phyloP scores from a whole-genome alignment of 768 basidiomycete genomes.

The Tremella fuciformis region DNA sequence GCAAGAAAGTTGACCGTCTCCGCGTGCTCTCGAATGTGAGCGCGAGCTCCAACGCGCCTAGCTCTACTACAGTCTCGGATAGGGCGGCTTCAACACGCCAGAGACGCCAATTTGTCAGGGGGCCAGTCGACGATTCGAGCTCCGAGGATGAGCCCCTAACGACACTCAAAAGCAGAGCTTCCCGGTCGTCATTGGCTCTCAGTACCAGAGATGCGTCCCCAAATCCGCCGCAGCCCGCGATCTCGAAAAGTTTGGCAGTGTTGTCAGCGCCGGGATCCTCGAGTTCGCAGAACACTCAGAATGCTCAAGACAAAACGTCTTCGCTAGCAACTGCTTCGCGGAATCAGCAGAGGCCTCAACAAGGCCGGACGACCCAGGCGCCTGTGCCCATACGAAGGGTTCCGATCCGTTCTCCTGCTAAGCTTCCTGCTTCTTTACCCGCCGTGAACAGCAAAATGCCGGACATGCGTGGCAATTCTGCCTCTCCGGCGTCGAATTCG shows the following conservation, averaged over 20 bases:
- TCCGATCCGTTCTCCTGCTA: background rate
- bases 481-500: background rate
- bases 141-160: constrained; percentile 8
- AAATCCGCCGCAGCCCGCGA: background rate
- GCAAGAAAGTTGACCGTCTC: background rate
- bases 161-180: background rate
- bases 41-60: too few species aligned
- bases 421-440: background rate
- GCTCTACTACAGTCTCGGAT: too few species aligned
- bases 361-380: background rate
- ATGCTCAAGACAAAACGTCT: background rate
- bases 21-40: background rate
- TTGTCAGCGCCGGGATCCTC: background rate
- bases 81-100: too few species aligned
- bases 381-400: background rate
- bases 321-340: background rate
- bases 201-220: background rate
- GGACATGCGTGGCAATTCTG: background rate
- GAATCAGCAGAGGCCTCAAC: background rate
- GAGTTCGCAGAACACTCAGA: background rate
- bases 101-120: background rate
- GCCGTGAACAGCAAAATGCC: background rate
- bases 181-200: background rate
- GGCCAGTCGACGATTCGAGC: background rate
- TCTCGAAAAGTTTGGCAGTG: background rate